A percentile compares a stretch with the other conserved stretches of the same genome.
Evolutionary conservation across 2,329 filamentous ascomycete genomes (phyloP).

Genomic region (Apiospora sp.): DNA sequence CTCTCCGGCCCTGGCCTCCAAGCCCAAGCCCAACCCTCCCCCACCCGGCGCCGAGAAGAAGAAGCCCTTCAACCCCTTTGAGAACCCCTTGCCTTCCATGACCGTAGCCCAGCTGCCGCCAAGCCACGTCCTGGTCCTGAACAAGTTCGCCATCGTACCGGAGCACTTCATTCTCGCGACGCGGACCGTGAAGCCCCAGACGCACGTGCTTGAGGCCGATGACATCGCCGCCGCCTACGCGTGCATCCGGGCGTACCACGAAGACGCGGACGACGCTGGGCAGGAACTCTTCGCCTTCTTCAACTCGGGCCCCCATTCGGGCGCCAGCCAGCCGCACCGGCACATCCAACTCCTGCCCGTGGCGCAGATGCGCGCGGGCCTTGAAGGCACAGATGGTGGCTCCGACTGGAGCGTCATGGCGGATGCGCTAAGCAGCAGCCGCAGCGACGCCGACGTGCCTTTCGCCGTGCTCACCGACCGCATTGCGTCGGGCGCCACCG

Average conservation of each 20-base stretch:
- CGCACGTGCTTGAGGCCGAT: conserved; percentile 64
- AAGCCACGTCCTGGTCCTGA: conserved; percentile 71
- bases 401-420: conserved; percentile 59
- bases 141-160: conserved; percentile 77
- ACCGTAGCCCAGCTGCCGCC: conserved; percentile 63
- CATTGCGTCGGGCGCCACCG: conserved; percentile 45
- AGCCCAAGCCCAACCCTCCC: conserved; percentile 59
- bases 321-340: conserved; percentile 75
- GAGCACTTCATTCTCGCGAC: conserved; percentile 78
- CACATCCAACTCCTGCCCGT: conserved; percentile 77
- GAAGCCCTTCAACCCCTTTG: conserved; percentile 69
- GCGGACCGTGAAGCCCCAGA: conserved; percentile 69
- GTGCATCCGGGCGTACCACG: conserved; percentile 65
- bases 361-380: conserved; percentile 65
- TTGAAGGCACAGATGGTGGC: conserved; percentile 41
- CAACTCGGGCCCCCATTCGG: conserved; percentile 74
- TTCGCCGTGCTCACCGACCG: conserved; percentile 54
- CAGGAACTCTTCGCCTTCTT: conserved; percentile 70
- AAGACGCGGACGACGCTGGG: conserved; percentile 18
- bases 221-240: conserved; percentile 69
- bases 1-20: conserved; percentile 72
- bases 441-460: conserved; percentile 42
- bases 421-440: conserved; percentile 43
- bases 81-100: conserved; percentile 60
- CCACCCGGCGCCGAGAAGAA: conserved; percentile 34